Conservation (phyloP, 2,329 filamentous ascomycete species). For the Aspergillus sp. region DNA sequence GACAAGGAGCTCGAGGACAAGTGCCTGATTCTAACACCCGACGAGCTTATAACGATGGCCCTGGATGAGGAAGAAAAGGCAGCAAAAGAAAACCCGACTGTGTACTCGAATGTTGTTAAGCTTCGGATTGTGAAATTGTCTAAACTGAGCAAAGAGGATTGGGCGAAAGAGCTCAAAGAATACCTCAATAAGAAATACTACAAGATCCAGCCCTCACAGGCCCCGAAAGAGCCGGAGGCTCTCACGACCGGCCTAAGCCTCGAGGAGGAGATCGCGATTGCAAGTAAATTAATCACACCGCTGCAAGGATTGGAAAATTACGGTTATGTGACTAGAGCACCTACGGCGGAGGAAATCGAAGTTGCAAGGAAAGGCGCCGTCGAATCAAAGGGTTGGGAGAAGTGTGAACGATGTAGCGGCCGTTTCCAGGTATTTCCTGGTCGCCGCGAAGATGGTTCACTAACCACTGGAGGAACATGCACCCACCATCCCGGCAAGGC, state of each 20-base stretch:
- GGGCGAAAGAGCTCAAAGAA: constrained; percentile 63
- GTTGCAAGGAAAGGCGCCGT: constrained; percentile 65
- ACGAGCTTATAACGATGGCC: constrained; percentile 48
- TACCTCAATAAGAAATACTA: constrained; percentile 40
- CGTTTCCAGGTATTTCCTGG: constrained; percentile 93
- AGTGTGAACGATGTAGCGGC: constrained; percentile 80
- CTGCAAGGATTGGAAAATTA: constrained; percentile 62
- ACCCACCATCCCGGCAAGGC: constrained; percentile 76
- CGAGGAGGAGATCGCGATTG: constrained; percentile 66
- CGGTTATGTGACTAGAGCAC: constrained; percentile 73
- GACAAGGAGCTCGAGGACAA: constrained; percentile 32
- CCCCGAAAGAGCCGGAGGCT: constrained; percentile 46
- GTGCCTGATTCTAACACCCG: constrained; percentile 37
- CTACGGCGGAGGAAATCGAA: constrained; percentile 65
- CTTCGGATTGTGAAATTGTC: constrained; percentile 74
- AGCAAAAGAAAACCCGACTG: constrained; percentile 63
- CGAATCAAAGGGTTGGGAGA: constrained; percentile 74
- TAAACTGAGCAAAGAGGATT: constrained; percentile 70
- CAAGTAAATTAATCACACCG: constrained; percentile 63
- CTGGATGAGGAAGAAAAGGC: constrained; percentile 71
- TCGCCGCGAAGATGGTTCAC: constrained; percentile 71
- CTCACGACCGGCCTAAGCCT: constrained; percentile 69
- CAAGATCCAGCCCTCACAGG: constrained; percentile 27
- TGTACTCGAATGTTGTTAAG: constrained; percentile 85
- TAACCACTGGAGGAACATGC: constrained; percentile 76